Percentiles rank a stretch among this genome's conserved stretches.
phyloP scores from a whole-genome alignment of 345 rosid genomes.

The Kandelia obovata region DNA sequence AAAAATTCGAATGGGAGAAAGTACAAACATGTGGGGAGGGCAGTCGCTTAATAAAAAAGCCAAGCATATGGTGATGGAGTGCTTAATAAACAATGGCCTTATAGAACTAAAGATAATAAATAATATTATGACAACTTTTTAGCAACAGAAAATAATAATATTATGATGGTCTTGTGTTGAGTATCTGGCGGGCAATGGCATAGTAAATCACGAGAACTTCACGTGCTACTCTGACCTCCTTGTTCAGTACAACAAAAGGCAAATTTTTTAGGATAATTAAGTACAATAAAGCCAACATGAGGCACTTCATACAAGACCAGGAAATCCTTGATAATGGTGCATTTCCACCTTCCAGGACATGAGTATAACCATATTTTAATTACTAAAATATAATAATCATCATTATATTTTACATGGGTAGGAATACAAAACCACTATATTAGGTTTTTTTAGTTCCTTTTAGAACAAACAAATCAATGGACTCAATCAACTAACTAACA shows the following conservation, averaged over 20 bases:
- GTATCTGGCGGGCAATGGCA: slow-evolving; percentile 35
- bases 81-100: slow-evolving; percentile 14
- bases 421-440: too few species aligned
- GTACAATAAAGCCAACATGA: slow-evolving; percentile 9
- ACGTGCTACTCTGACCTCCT: slow-evolving; percentile 79
- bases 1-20: background rate
- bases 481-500: too few species aligned
- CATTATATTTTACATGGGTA: too few species aligned
- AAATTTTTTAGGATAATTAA: background rate
- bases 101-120: slow-evolving; percentile 7
- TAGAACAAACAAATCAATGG: too few species aligned
- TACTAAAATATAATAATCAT: too few species aligned
- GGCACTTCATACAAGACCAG: slow-evolving; percentile 22
- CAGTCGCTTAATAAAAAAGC: slow-evolving; percentile 13
- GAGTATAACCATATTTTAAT: too few species aligned
- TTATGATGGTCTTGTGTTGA: background rate
- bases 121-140: background rate
- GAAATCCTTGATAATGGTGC: slow-evolving; percentile 19
- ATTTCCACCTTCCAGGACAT: background rate
- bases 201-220: slow-evolving; percentile 71
- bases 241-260: slow-evolving; percentile 30
- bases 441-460: too few species aligned
- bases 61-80: slow-evolving; percentile 16
- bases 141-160: too few species aligned
- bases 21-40: slow-evolving; percentile 12